Evolutionary conservation across 495 filamentous ascomycete species (phyloP).

Genomic region (Penicillium lagena): DNA sequence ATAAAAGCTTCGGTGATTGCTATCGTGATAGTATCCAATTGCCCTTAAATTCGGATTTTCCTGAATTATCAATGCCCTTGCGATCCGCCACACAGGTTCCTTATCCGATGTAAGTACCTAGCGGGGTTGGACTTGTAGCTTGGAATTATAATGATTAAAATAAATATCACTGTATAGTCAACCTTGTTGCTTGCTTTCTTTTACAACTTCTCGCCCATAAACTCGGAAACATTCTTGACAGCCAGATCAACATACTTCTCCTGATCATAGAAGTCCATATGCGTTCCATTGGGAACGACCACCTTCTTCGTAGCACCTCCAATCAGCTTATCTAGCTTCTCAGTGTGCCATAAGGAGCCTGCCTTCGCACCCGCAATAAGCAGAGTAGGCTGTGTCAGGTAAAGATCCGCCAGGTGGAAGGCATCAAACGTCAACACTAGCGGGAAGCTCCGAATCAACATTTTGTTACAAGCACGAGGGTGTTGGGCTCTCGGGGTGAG

Average conservation of each 20-base stretch:
- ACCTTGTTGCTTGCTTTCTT: no score
- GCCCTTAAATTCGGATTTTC: no score
- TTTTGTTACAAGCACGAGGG: neutral
- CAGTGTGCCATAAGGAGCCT: conserved; percentile 1
- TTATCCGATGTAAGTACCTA: no score
- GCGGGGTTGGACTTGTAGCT: no score
- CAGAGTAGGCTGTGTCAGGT: no score
- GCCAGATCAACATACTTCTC: neutral
- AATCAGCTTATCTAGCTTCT: neutral
- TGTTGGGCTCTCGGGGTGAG: neutral
- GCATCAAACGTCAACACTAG: neutral
- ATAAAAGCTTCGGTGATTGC: no score
- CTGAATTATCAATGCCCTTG: no score
- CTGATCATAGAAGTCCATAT: conserved; percentile 4
- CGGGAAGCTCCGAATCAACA: neutral
- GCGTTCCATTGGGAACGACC: neutral
- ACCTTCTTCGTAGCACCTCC: conserved; percentile 1
- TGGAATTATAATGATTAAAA: no score
- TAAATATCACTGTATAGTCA: no score
- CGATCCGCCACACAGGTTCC: no score
- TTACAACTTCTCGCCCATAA: neutral
- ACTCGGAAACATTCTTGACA: neutral
- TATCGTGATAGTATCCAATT: no score
- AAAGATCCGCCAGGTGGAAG: neutral
- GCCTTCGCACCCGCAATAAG: neutral